These are phyloP conservation scores for Calycina herbarum DNA, from an alignment of 2,329 filamentous ascomycete genomes.

Conservation along the genomic window DNA sequence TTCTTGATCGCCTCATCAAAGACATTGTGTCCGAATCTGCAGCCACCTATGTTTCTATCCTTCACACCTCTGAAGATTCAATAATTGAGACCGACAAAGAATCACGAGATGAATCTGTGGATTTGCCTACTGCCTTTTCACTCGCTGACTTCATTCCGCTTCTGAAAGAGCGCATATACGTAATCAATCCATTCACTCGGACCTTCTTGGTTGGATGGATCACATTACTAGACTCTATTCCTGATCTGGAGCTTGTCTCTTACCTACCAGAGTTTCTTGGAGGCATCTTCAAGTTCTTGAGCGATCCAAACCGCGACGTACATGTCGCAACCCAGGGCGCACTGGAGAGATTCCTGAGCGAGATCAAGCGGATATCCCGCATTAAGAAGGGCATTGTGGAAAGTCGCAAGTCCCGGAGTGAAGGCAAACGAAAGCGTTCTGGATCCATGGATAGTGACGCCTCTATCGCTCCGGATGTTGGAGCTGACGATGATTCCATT, in stretches of 20 bases:
- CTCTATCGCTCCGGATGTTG: constrained; percentile 53
- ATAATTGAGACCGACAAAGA: constrained; percentile 50
- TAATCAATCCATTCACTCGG: constrained; percentile 90
- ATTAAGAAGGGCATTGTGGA: constrained; percentile 92
- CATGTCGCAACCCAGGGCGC: constrained; percentile 87
- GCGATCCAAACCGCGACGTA: constrained; percentile 90
- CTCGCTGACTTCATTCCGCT: constrained; percentile 88
- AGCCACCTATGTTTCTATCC: constrained; percentile 87
- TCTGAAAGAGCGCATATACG: constrained; percentile 89
- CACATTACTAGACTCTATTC: constrained; percentile 90
- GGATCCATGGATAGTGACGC: constrained; percentile 67
- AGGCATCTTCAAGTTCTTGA: constrained; percentile 87
- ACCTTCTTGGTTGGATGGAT: constrained; percentile 98
- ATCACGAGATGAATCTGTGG: constrained; percentile 43
- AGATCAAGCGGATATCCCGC: constrained; percentile 91
- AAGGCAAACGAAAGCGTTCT: constrained; percentile 67
- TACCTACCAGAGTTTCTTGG: constrained; percentile 90
- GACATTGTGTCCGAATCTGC: constrained; percentile 96
- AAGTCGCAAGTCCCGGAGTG: constrained; percentile 66
- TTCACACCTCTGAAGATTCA: constrained; percentile 63
- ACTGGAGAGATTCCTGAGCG: constrained; percentile 83
- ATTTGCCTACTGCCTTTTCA: constrained; percentile 86
- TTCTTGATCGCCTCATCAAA: constrained; percentile 91
- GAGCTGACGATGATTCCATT: constrained; percentile 58
- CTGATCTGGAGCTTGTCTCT: constrained; percentile 90